Conservation (phyloP, 2,329 filamentous ascomycete species). For the Aureobasidium sp. region DNA sequence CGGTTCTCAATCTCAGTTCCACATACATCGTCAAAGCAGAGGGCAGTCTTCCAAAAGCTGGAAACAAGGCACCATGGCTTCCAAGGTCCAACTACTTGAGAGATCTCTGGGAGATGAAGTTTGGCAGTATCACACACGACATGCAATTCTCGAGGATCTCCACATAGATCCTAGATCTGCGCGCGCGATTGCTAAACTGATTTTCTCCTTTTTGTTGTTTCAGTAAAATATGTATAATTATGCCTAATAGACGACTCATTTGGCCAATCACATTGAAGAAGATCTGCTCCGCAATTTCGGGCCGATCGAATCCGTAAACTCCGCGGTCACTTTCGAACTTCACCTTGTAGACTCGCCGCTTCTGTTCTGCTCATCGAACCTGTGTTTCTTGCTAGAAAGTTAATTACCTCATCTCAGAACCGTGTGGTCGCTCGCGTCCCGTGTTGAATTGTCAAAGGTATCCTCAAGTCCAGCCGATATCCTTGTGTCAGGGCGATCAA, state of each 20-base stretch:
- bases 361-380: not conserved
- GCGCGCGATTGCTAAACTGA: no score
- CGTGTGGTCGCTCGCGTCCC: not conserved
- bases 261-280: not conserved
- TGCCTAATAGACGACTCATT: not conserved
- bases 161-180: not conserved
- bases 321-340: not conserved
- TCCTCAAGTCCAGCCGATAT: not conserved
- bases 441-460: not conserved
- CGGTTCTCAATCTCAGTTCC: slow-evolving; percentile 40
- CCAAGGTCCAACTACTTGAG: slow-evolving; percentile 38
- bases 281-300: not conserved
- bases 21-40: slow-evolving; percentile 45
- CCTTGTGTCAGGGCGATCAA: not conserved
- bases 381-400: not conserved
- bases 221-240: slow-evolving; percentile 1
- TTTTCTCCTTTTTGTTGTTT: not conserved
- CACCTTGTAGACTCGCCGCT: not conserved
- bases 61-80: slow-evolving; percentile 38
- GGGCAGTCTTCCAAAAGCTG: slow-evolving; percentile 42
- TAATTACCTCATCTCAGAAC: not conserved
- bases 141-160: slow-evolving; percentile 27
- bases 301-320: not conserved
- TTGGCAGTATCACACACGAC: slow-evolving; percentile 36
- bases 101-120: slow-evolving; percentile 38